A percentile compares a stretch with the other conserved stretches of the same genome.
phyloP scores from a whole-genome alignment of 257 asterid species.

The Fraxinus excelsior region DNA sequence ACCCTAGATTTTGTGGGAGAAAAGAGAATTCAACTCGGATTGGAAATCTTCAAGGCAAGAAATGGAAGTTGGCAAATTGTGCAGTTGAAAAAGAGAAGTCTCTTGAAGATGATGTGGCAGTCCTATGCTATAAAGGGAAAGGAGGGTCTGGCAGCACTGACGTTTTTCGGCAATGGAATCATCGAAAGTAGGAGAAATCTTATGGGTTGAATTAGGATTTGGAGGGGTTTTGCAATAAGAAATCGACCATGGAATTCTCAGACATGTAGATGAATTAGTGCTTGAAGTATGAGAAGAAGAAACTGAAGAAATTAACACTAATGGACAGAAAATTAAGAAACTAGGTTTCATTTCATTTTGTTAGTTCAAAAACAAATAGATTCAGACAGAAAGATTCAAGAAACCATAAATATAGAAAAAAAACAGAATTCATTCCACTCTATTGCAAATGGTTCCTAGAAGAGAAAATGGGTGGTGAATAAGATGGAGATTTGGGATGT shows the following conservation, averaged over 20 bases:
- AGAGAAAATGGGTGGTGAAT: conserved; percentile 20
- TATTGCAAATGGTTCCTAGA: not conserved
- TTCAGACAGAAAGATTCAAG: conserved; percentile 9
- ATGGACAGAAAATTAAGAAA: conserved; percentile 35
- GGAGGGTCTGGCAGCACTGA: conserved; percentile 72
- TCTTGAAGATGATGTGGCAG: conserved; percentile 56
- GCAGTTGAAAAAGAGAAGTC: conserved; percentile 55
- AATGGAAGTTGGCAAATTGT: conserved; percentile 62
- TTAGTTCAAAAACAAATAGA: conserved; percentile 4
- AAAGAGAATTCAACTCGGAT: conserved; percentile 48
- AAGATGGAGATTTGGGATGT: not conserved
- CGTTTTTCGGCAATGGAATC: conserved; percentile 19
- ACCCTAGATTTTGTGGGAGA: conserved; percentile 31
- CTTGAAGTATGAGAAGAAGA: conserved; percentile 1
- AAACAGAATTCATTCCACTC: not conserved
- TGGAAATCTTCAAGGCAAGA: conserved; percentile 76
- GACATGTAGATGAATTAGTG: conserved; percentile 47
- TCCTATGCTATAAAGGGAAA: conserved; percentile 66
- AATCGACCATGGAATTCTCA: conserved; percentile 62
- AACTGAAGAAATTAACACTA: conserved; percentile 18
- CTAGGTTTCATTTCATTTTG: conserved; percentile 26
- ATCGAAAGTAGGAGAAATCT: conserved; percentile 25
- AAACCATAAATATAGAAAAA: not conserved
- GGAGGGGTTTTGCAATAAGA: conserved; percentile 48
- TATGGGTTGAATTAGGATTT: conserved; percentile 23